phyloP scores from a whole-genome alignment of 140 eudicot genomes.

The Ambrosia hybrid region DNA sequence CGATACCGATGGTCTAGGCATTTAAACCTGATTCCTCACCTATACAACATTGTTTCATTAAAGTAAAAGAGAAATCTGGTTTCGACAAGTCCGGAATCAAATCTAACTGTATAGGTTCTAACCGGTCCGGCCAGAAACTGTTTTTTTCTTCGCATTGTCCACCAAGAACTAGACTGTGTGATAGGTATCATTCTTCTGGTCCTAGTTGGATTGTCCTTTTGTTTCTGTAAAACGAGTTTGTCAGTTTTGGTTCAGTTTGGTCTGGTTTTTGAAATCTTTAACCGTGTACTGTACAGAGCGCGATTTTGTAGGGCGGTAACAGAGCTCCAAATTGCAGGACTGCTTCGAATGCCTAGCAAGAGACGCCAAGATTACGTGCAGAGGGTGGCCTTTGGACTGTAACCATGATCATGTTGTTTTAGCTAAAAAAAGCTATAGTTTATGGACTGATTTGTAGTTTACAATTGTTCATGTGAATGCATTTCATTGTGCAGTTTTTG shows the following conservation, averaged over 20 bases:
- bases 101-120: too few relatives aligned
- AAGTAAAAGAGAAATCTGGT: too few relatives aligned
- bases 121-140: too few relatives aligned
- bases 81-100: too few relatives aligned
- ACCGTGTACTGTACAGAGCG: slow-evolving; percentile 56
- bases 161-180: too few relatives aligned
- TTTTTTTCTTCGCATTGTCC: too few relatives aligned
- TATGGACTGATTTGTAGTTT: neutral
- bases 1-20: too few relatives aligned
- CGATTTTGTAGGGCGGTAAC: slow-evolving; percentile 86
- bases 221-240: neutral
- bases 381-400: slow-evolving; percentile 90
- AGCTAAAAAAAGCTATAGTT: neutral
- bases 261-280: slow-evolving; percentile 38
- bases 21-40: too few relatives aligned
- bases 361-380: slow-evolving; percentile 96
- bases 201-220: neutral
- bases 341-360: slow-evolving; percentile 91
- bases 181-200: too few relatives aligned
- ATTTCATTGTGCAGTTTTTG: neutral
- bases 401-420: slow-evolving; percentile 1
- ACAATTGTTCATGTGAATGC: neutral
- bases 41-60: too few relatives aligned
- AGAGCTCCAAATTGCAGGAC: slow-evolving; percentile 89
- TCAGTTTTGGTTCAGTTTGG: neutral